Conservation (phyloP, 371 early-diverging fungal species). For the Mucor indicus region DNA sequence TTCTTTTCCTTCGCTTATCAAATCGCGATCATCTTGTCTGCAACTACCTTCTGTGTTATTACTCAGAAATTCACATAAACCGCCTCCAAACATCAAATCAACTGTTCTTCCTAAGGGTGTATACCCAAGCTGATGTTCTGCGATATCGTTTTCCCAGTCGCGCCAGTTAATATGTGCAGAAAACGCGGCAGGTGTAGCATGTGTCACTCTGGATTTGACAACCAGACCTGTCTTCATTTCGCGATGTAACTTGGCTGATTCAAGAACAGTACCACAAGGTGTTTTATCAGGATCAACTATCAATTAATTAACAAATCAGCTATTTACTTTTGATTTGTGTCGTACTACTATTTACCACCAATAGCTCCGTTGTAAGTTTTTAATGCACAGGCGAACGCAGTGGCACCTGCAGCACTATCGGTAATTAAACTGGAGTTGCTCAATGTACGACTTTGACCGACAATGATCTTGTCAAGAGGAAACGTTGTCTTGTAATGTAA, state of each 20-base stretch:
- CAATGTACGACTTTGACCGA: slow-evolving; percentile 87
- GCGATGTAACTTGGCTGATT: slow-evolving; percentile 79
- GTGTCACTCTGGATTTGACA: slow-evolving; percentile 89
- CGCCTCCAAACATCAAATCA: slow-evolving; percentile 93
- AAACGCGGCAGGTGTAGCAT: slow-evolving; percentile 83
- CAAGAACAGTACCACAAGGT: slow-evolving; percentile 91
- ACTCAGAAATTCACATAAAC: slow-evolving; percentile 81
- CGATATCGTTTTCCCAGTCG: slow-evolving; percentile 81
- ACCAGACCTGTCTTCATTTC: slow-evolving; percentile 88
- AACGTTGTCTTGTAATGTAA: slow-evolving; percentile 29
- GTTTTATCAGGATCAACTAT: slow-evolving; percentile 49
- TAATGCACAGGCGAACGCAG: slow-evolving; percentile 81
- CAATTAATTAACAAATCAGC: neutral
- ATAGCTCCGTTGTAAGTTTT: slow-evolving; percentile 92
- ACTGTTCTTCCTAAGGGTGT: slow-evolving; percentile 78
- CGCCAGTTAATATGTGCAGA: slow-evolving; percentile 80
- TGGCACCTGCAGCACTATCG: slow-evolving; percentile 96
- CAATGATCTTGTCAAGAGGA: slow-evolving; percentile 81
- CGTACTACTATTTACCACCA: slow-evolving; percentile 23
- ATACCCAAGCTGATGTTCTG: slow-evolving; percentile 86
- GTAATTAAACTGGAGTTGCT: slow-evolving; percentile 81
- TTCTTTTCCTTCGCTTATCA: slow-evolving; percentile 51
- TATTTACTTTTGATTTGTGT: no score
- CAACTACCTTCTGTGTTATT: slow-evolving; percentile 58
- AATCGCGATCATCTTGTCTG: slow-evolving; percentile 66